Base-by-base conservation (phyloP, 2,329 filamentous ascomycete species). In the Hypoxylon sp. region DNA sequence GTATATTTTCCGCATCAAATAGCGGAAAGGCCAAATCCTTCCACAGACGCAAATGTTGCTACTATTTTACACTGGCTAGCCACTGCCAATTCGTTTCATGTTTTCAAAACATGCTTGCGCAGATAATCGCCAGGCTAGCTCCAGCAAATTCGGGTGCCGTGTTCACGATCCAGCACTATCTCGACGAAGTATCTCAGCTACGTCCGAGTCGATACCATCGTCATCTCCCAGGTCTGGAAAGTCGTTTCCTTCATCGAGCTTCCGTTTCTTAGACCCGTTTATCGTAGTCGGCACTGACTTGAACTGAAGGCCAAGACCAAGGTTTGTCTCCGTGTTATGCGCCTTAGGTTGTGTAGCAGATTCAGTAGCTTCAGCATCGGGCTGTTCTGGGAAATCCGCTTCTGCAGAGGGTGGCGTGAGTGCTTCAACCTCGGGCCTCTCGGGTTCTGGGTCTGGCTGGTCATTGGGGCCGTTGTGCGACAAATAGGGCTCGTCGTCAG, bases 371-470 rank as follows among this genome's bases (percentile, higher is more conserved):
- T 73, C 68, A n/a, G 69, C 64, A 11, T 69, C 73, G 61, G 68
- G 71, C 8, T 73, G 61, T 35, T 68, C 64, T 5, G 71, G 65
- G 6, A 56, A 31, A 13, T 76, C 75, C 14, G 66, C 71, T 53
- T 75, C 73, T 66, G 89, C 86, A 1, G 89, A 83, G 1, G 92
- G 92, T n/a, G 94, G 95, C 0, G 95, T 98, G 62, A 98, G 85
- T 5, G 91, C 92, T 79, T 98, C 95, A 64, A 97, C 86, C 73
- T 95, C 90, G 1, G 95, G 95, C 35, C 93, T 90, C 68, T 90
- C 89, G 11, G 89, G 88, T 71, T 93, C 92, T 27, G 85, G 79
- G 13, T 80, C 79, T 2, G 83, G 83, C 68, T 81, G 85, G 40
- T 80, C 81, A n/a, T 79, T 80, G 37, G 84, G 77, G 54, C 84